Conservation (phyloP, 495 filamentous ascomycete species). For the Xylaria curta region DNA sequence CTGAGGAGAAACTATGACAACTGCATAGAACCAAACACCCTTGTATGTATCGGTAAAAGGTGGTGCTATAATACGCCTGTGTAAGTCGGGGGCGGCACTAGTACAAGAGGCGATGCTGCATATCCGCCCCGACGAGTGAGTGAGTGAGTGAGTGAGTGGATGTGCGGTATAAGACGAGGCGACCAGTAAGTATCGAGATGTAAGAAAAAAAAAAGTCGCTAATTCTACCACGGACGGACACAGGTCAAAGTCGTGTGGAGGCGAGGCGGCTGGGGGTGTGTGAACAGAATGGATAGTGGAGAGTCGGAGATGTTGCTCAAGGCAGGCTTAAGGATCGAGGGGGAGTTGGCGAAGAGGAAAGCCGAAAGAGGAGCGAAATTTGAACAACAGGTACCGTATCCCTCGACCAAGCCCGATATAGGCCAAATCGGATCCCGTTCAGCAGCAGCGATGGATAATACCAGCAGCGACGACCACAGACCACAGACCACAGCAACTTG, state of each 20-base stretch:
- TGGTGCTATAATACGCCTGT: constrained; percentile 25
- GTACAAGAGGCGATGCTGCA: constrained; percentile 31
- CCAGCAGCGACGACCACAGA: background rate
- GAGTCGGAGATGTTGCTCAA: background rate
- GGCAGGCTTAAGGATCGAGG: background rate
- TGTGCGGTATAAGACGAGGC: constrained; percentile 8
- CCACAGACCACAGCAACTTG: background rate
- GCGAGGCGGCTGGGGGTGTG: background rate
- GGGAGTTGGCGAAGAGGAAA: background rate
- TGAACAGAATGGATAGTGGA: background rate
- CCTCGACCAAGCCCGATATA: background rate
- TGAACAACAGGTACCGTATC: background rate
- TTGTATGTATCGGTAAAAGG: constrained; percentile 19
- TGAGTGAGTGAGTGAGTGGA: constrained; percentile 29
- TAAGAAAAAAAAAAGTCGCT: background rate
- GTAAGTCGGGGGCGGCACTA: constrained; percentile 31
- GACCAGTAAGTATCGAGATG: constrained; percentile 8
- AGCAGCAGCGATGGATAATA: constrained; percentile 8
- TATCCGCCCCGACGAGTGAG: constrained; percentile 34
- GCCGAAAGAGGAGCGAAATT: background rate
- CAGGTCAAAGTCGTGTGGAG: background rate
- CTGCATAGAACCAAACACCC: constrained; percentile 44
- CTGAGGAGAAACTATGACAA: constrained; percentile 47
- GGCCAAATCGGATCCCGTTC: background rate
- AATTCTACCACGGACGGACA: background rate